Conservation (phyloP, 441 rosid genomes). For the Brassica hybrid region DNA sequence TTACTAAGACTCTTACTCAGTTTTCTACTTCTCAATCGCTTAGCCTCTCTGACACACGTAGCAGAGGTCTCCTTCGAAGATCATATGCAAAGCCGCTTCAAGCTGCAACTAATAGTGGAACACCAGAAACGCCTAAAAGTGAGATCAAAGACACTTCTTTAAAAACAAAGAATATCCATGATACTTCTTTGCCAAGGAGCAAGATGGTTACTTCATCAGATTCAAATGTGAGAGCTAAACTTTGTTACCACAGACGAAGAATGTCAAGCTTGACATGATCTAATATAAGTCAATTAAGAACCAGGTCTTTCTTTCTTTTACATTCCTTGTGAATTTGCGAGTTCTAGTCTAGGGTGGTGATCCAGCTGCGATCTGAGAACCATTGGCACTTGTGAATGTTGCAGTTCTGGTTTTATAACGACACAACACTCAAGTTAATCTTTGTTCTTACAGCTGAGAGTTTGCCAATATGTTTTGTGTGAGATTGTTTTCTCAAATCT, state of each 20-base stretch:
- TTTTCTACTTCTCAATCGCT: conserved; percentile 63
- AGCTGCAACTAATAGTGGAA: conserved; percentile 41
- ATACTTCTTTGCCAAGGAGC: conserved; percentile 46
- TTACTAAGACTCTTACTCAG: conserved; percentile 53
- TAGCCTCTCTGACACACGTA: conserved; percentile 60
- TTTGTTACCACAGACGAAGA: conserved; percentile 67
- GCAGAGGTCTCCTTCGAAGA: conserved; percentile 50
- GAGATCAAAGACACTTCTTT: conserved; percentile 38
- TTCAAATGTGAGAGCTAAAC: conserved; percentile 61
- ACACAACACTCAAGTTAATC: conserved; percentile 35
- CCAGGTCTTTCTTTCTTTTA: conserved; percentile 26
- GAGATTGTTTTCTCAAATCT: conserved; percentile 7
- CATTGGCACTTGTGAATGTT: conserved; percentile 30
- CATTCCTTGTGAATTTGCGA: conserved; percentile 12
- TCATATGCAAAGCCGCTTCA: conserved; percentile 53
- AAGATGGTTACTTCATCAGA: conserved; percentile 72
- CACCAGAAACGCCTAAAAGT: conserved; percentile 52
- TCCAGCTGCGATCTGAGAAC: background rate
- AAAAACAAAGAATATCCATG: conserved; percentile 37
- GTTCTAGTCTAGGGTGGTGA: conserved; percentile 24
- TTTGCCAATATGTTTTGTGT: conserved; percentile 28
- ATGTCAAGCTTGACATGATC: conserved; percentile 75
- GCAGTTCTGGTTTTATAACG: conserved; percentile 35
- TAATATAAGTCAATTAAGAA: conserved; percentile 24
- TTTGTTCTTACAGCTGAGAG: conserved; percentile 29